These are phyloP conservation scores for Prunus davidiana DNA, from an alignment of 306 rosid species.

Conservation along the genomic window DNA sequence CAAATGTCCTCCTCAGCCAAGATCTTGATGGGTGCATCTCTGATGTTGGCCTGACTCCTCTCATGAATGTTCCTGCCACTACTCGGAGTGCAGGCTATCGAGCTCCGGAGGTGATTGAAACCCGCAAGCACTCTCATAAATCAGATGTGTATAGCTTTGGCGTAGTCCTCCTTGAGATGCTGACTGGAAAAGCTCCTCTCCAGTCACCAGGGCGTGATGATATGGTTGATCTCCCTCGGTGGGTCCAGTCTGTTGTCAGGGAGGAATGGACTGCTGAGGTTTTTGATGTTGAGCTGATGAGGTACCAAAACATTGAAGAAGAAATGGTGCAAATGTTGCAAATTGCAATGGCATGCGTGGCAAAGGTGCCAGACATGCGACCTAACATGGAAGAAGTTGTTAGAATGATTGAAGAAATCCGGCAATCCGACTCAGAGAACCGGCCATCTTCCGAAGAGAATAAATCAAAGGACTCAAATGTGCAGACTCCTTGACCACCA, in stretches of 20 bases:
- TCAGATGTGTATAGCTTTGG: slow-evolving; percentile 95
- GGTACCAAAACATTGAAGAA: slow-evolving; percentile 87
- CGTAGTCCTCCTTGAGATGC: slow-evolving; percentile 84
- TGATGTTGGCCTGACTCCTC: slow-evolving; percentile 82
- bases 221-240: slow-evolving; percentile 94
- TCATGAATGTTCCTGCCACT: slow-evolving; percentile 71
- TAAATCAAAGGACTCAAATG: slow-evolving; percentile 84
- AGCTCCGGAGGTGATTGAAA: slow-evolving; percentile 87
- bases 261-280: slow-evolving; percentile 99
- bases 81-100: slow-evolving; percentile 90
- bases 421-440: slow-evolving; percentile 98
- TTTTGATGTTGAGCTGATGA: slow-evolving; percentile 88
- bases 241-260: slow-evolving; percentile 97
- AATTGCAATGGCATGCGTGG: slow-evolving; percentile 91
- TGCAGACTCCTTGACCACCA: slow-evolving; percentile 66
- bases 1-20: slow-evolving; percentile 82
- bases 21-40: slow-evolving; percentile 75
- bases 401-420: slow-evolving; percentile 88
- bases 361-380: slow-evolving; percentile 80
- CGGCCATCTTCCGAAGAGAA: slow-evolving; percentile 94
- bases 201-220: slow-evolving; percentile 87
- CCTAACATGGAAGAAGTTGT: slow-evolving; percentile 86
- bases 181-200: slow-evolving; percentile 92
- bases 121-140: slow-evolving; percentile 85
- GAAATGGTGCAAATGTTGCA: slow-evolving; percentile 99